Base-by-base conservation (phyloP, 768 basidiomycete genomes). In the Filobasidium floriforme region DNA sequence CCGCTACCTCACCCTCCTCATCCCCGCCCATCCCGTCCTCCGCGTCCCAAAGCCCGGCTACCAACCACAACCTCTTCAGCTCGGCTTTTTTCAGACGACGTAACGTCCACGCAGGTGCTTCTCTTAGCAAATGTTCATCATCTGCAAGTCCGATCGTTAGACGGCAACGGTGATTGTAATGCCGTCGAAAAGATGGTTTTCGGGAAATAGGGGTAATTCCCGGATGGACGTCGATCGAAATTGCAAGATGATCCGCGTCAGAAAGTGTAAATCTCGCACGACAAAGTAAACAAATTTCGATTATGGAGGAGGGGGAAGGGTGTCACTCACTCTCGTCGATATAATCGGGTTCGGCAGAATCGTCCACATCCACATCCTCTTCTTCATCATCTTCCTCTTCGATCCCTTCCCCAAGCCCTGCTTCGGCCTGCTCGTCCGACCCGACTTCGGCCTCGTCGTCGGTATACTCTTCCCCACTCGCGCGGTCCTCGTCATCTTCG, bases 61-160 rank as follows among this genome's bases (percentile, higher is more conserved):
- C 77, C 59, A 73, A 73, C 77, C 77, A 78, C 26, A 78, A 59
- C 12, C 77, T 68, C 29, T 75, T 67, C n/a, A 78, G 70, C 60
- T 78, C 77, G 0, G 74, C 73, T 60, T 76, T 78, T 32, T 71
- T 66, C 19, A 78, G 66, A 4, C 75, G 72, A 49, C 71, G 72
- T 24, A 78, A 63, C 0, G 72, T 71, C 51, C 72, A 66, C 7
- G 73, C 69, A 0, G 77, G 72, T n/a, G 77, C 77, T 18, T 74
- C 69, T 14, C 69, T 69, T 5, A 78, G 69, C 3, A 78, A 61
- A 61, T 76, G 71, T 46, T 76, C 72, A 63, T 78, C 77, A 41
- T 75, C 77, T 78, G 62, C 2, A 54, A 22, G 19, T 44, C 1
- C n/a, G 12, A 32, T 43, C 2, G 41, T 57, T 43, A 37, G 40